Base-by-base conservation (phyloP, 768 basidiomycete species). In the Lepiota venenata region DNA sequence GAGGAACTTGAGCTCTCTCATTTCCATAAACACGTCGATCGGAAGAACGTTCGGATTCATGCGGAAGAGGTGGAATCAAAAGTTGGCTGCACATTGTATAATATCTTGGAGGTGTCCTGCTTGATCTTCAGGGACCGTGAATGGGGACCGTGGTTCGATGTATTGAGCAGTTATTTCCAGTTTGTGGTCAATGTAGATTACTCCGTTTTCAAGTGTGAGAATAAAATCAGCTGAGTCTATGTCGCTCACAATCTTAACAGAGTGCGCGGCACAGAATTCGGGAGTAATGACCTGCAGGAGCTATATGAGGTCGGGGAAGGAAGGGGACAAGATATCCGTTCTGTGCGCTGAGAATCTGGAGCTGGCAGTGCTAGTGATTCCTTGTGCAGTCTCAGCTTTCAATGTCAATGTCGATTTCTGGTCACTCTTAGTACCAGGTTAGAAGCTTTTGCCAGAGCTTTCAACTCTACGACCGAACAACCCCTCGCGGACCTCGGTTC, bases 341-440 rank as follows among this genome's bases (percentile, higher is more conserved):
- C 55, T 55, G 52, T 71, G 64, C 15, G 61, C 57, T 6, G 57
- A 44, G 55, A 65, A 64, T 5, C 37, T 56, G 12, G 68, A 66
- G 6, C 64, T 67, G 2, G 52, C n/a, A n/a, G n/a, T n/a, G n/a
- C n/a, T 38, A 0, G 64, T 65, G 40, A 72, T 61, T 1, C 71
- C 70, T 44, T 71, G 70, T 0, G 68, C 68, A 2, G 56, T 51
- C 4, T 69, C 70, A 4, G 70, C 69, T 41, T 69, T 55, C 2
- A 71, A 42, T 14, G 55, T 51, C 7, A 66, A 59, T 10, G 25
- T 5, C 25, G n/a, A 5, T 56, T 25, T 25, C 25, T n/a, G n/a
- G 25, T 25, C 5, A 5, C 5, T 2, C 5, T 25, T 2, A 5
- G 25, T 25, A 5, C 25, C 25, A 2, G 25, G 25, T 2, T 2